Percentiles rank a stretch among this genome's conserved stretches.
Conservation (phyloP, 495 filamentous ascomycete species). For the Tuber aestivum region DNA sequence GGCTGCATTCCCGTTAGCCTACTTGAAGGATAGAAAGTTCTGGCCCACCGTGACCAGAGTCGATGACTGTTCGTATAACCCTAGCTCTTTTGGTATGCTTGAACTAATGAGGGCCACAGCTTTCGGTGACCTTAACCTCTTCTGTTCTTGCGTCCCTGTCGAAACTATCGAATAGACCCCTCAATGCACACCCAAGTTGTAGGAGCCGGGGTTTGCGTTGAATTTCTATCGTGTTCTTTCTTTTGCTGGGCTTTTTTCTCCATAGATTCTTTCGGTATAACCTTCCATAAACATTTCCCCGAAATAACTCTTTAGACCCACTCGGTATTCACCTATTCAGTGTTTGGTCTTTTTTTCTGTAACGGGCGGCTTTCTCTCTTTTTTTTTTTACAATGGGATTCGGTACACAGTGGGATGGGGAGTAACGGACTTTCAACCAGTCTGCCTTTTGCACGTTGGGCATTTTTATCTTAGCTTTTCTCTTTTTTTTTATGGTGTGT, state of each 20-base stretch:
- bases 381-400: not conserved
- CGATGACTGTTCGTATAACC: slow-evolving; percentile 68
- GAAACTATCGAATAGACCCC: slow-evolving; percentile 49
- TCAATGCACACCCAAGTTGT: slow-evolving; percentile 7
- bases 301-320: slow-evolving; percentile 28
- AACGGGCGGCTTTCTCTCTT: not conserved
- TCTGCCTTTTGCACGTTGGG: slow-evolving; percentile 9
- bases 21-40: slow-evolving; percentile 93
- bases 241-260: slow-evolving; percentile 6
- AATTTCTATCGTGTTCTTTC: slow-evolving; percentile 7
- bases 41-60: slow-evolving; percentile 88
- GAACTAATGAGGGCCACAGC: slow-evolving; percentile 51
- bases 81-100: slow-evolving; percentile 3
- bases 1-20: slow-evolving; percentile 83
- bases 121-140: slow-evolving; percentile 87
- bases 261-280: slow-evolving; percentile 7
- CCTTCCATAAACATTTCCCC: slow-evolving; percentile 4
- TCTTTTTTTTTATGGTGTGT: too few relatives aligned
- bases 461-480: not conserved
- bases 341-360: slow-evolving; percentile 35
- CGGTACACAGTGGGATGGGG: slow-evolving; percentile 14
- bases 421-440: slow-evolving; percentile 40
- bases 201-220: not conserved
- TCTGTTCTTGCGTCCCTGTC: slow-evolving; percentile 90
- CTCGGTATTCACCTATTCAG: slow-evolving; percentile 44